A percentile compares a stretch with the other conserved stretches of the same genome.
Conservation (phyloP, 1,139 yeast species). For the Debaryomycetaceae sp. region DNA sequence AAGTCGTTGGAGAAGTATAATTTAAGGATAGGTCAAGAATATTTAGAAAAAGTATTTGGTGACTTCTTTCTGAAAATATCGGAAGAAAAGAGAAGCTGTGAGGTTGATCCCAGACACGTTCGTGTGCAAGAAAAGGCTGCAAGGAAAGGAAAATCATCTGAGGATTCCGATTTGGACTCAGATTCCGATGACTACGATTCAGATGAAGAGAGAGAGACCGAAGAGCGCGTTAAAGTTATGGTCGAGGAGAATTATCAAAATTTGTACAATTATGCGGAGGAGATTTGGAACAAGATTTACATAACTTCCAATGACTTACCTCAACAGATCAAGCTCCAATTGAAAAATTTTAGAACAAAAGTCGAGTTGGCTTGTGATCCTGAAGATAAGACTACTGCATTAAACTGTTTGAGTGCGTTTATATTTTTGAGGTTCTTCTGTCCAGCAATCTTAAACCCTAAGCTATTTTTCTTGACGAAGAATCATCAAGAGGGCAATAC, state of each 20-base stretch:
- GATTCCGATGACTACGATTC: constrained; percentile 26
- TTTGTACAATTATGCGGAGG: constrained; percentile 53
- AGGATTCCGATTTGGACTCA: constrained; percentile 18
- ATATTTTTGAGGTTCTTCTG: constrained; percentile 83
- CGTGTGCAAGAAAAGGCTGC: constrained; percentile 38
- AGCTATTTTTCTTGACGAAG: constrained; percentile 68
- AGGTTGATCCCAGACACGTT: constrained; percentile 66
- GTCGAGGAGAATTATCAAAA: constrained; percentile 51
- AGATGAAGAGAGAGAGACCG: constrained; percentile 28
- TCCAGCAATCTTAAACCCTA: constrained; percentile 89
- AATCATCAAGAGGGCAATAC: constrained; percentile 67
- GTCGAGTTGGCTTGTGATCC: constrained; percentile 63
- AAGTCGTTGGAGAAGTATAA: constrained; percentile 78
- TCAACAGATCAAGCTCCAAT: constrained; percentile 55
- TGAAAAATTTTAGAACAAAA: constrained; percentile 55
- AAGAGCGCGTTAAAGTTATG: constrained; percentile 24
- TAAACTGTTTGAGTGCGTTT: constrained; percentile 79
- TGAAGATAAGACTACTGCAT: constrained; percentile 48
- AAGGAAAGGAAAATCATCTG: constrained; percentile 21
- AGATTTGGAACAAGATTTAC: constrained; percentile 71
- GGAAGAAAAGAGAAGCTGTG: constrained; percentile 54
- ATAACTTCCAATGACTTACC: constrained; percentile 77
- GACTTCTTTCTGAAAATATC: constrained; percentile 58
- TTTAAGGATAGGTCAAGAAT: constrained; percentile 74
- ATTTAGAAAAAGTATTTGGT: constrained; percentile 70